Conservation (phyloP, 441 rosid species). For the Sinapis alba region DNA sequence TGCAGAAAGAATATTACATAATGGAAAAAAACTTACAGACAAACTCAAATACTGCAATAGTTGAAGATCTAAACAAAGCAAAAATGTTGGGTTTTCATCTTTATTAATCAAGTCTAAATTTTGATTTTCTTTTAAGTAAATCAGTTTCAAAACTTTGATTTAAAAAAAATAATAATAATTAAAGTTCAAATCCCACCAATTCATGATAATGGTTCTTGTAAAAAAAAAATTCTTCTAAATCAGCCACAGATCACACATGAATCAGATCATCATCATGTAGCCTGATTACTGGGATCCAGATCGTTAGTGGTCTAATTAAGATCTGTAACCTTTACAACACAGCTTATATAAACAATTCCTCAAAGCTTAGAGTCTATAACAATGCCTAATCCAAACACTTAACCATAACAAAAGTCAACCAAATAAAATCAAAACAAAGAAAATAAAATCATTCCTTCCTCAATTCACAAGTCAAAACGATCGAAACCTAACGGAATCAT, state of each 20-base stretch:
- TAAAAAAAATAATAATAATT: too few species aligned
- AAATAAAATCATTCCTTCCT: conserved; percentile 2
- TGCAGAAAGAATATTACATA: too few species aligned
- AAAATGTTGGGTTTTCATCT: neutral
- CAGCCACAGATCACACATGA: neutral
- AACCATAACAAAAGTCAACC: neutral
- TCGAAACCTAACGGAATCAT: neutral
- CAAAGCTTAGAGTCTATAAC: neutral
- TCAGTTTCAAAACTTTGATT: neutral
- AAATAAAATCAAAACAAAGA: neutral
- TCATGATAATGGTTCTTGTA: neutral
- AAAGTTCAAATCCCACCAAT: neutral
- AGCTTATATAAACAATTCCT: neutral
- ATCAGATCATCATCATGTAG: neutral
- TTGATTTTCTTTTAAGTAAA: neutral
- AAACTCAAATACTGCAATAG: neutral
- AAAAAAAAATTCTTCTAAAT: neutral
- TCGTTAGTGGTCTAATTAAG: conserved; percentile 2
- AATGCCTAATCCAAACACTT: neutral
- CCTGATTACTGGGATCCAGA: conserved; percentile 10
- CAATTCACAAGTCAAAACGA: neutral
- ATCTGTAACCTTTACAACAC: conserved; percentile 1
- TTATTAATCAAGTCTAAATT: neutral
- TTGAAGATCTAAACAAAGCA: conserved; percentile 1
- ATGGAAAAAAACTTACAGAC: neutral